These are phyloP conservation scores for Phyllosticta citribraziliensis DNA, from an alignment of 2,329 filamentous ascomycete genomes.

Conservation along the genomic window DNA sequence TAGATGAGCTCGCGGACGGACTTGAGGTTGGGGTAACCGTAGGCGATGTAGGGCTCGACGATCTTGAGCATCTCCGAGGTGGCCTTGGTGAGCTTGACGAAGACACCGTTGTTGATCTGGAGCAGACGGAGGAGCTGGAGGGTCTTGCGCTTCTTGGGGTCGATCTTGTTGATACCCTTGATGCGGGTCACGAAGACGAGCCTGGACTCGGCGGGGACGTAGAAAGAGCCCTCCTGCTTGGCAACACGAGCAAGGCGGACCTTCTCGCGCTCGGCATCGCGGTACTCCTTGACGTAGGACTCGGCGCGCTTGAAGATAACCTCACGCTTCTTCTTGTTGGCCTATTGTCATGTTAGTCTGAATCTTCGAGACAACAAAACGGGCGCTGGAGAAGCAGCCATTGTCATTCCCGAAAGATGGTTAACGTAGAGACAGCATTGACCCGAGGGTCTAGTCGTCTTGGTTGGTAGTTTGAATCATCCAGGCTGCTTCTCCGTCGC, in stretches of 20 bases:
- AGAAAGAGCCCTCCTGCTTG: constrained; percentile 88
- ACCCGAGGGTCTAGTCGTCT: constrained; percentile 83
- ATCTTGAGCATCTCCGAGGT: constrained; percentile 96
- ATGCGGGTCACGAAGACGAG: constrained; percentile 97
- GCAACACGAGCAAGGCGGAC: constrained; percentile 81
- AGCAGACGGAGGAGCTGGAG: constrained; percentile 98
- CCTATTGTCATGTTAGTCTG: constrained; percentile 45
- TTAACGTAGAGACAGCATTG: constrained; percentile 97
- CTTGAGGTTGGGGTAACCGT: constrained; percentile 99
- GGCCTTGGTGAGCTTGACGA: constrained; percentile 95
- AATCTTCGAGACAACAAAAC: constrained; percentile 16
- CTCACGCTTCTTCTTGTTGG: constrained; percentile 96
- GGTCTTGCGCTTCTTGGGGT: constrained; percentile 99
- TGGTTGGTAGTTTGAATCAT: constrained; percentile 84
- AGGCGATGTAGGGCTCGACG: constrained; percentile 97
- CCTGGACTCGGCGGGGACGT: constrained; percentile 90
- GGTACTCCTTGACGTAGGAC: constrained; percentile 99
- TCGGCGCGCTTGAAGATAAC: constrained; percentile 99
- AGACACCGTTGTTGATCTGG: constrained; percentile 99
- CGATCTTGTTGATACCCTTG: constrained; percentile 99
- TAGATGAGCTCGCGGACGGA: constrained; percentile 98
- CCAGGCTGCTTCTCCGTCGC: constrained; percentile 26
- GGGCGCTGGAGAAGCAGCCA: constrained; percentile 21
- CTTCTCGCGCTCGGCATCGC: constrained; percentile 96
- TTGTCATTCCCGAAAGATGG: constrained; percentile 99